These are phyloP conservation scores for Besnoitia besnoiti DNA, from an alignment of 169 alveolate species.

Conservation along the genomic window DNA sequence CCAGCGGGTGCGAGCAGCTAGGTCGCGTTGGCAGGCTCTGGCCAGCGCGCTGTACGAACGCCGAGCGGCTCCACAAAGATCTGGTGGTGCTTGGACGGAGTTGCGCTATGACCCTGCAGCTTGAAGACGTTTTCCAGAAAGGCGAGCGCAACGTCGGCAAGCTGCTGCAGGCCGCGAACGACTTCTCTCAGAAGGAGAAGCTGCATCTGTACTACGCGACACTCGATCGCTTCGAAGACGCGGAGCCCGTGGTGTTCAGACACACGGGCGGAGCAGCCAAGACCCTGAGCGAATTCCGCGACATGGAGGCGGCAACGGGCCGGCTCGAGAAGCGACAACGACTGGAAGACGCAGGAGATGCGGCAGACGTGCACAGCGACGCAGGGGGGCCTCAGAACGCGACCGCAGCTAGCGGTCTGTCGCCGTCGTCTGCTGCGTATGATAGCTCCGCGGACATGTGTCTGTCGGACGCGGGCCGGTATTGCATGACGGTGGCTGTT, in stretches of 20 bases:
- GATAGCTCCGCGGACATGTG: neutral
- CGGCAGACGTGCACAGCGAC: neutral
- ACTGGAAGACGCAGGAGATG: neutral
- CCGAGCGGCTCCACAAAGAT: too few species aligned
- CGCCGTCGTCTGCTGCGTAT: neutral
- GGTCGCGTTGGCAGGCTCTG: too few species aligned
- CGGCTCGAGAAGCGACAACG: neutral
- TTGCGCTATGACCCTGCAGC: neutral
- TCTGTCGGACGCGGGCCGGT: neutral
- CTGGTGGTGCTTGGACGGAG: too few species aligned
- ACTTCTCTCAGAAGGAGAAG: neutral
- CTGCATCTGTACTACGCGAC: neutral
- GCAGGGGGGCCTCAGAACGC: too few species aligned
- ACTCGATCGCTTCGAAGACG: neutral
- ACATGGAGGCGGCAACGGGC: neutral
- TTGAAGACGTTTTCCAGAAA: neutral
- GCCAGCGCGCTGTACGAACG: too few species aligned
- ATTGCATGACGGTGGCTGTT: slow-evolving; percentile 17
- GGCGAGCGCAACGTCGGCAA: neutral
- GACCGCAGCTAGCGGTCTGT: too few species aligned
- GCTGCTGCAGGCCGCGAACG: neutral
- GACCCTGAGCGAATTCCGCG: neutral
- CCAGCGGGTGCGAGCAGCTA: too few species aligned
- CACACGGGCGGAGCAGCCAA: neutral
- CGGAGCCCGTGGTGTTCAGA: neutral